phyloP scores from a whole-genome alignment of 1,139 yeast species.

The Yamadazyma songkhlaensis region DNA sequence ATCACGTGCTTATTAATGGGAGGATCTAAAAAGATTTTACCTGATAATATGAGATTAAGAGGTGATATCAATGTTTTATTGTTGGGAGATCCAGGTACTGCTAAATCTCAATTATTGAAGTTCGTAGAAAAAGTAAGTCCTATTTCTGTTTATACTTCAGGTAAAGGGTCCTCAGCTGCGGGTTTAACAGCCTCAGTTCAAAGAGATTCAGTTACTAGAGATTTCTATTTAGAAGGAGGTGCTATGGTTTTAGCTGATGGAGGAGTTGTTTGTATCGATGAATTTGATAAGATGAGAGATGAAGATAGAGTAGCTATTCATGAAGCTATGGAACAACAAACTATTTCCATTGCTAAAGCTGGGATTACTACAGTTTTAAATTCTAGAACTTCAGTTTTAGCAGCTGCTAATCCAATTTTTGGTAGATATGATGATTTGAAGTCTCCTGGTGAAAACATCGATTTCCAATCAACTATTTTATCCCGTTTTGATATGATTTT shows the following conservation, averaged over 20 bases:
- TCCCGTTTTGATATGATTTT: slow-evolving; percentile 99
- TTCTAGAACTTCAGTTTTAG: slow-evolving; percentile 92
- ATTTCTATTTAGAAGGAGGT: slow-evolving; percentile 96
- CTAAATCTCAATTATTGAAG: slow-evolving; percentile 91
- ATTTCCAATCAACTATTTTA: slow-evolving; percentile 92
- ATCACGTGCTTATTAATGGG: slow-evolving; percentile 91
- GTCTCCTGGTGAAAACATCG: slow-evolving; percentile 97
- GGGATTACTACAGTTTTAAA: slow-evolving; percentile 96
- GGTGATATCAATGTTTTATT: slow-evolving; percentile 94
- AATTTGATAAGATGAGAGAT: slow-evolving; percentile 98
- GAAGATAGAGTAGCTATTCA: slow-evolving; percentile 99
- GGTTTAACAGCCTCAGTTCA: slow-evolving; percentile 98
- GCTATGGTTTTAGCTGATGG: slow-evolving; percentile 99
- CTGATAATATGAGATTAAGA: slow-evolving; percentile 95
- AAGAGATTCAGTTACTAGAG: slow-evolving; percentile 83
- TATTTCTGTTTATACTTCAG: slow-evolving; percentile 93
- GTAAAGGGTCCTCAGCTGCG: slow-evolving; percentile 99
- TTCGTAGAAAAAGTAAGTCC: slow-evolving; percentile 96
- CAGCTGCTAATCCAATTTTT: slow-evolving; percentile 97
- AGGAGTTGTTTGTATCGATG: slow-evolving; percentile 98
- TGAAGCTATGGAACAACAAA: slow-evolving; percentile 99
- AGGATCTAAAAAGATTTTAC: slow-evolving; percentile 87
- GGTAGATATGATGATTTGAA: slow-evolving; percentile 96
- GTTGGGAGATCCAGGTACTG: slow-evolving; percentile 98
- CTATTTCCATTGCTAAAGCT: slow-evolving; percentile 98